These are phyloP conservation scores for Pholiota adiposa DNA, from an alignment of 1,284 basidiomycete genomes.

Conservation along the genomic window DNA sequence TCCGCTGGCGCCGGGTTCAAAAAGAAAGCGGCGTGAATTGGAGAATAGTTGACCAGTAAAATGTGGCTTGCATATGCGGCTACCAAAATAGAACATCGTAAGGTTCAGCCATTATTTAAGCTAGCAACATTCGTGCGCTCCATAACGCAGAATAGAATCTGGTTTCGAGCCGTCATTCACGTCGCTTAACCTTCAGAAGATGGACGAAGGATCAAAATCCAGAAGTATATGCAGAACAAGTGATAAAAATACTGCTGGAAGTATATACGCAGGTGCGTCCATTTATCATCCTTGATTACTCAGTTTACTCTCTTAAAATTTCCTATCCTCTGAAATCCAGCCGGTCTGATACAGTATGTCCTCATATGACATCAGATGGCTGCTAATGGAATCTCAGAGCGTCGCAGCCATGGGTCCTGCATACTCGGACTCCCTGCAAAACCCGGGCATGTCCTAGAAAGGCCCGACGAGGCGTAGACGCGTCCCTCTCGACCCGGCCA, in stretches of 20 bases:
- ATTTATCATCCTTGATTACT: too few relatives aligned
- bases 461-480: constrained; percentile 46
- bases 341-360: too few relatives aligned
- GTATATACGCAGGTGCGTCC: too few relatives aligned
- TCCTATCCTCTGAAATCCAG: too few relatives aligned
- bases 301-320: too few relatives aligned
- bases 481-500: constrained; percentile 34
- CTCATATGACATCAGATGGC: too few relatives aligned
- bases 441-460: constrained; percentile 41
- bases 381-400: constrained; percentile 20
- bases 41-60: constrained; percentile 11
- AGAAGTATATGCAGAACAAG: constrained; percentile 19
- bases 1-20: constrained; percentile 26
- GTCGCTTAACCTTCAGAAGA: constrained; percentile 14
- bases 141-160: too few relatives aligned
- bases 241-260: constrained; percentile 15
- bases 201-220: constrained; percentile 16
- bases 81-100: constrained; percentile 22
- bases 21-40: constrained; percentile 13
- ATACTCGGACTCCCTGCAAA: constrained; percentile 34
- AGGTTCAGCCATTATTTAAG: neutral
- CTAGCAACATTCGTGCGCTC: neutral
- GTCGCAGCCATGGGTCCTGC: constrained; percentile 25
- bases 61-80: constrained; percentile 25
- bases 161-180: constrained; percentile 18